Evolutionary conservation across 2,329 filamentous ascomycete species (phyloP).

Genomic region (Botrytis hyacinthi): DNA sequence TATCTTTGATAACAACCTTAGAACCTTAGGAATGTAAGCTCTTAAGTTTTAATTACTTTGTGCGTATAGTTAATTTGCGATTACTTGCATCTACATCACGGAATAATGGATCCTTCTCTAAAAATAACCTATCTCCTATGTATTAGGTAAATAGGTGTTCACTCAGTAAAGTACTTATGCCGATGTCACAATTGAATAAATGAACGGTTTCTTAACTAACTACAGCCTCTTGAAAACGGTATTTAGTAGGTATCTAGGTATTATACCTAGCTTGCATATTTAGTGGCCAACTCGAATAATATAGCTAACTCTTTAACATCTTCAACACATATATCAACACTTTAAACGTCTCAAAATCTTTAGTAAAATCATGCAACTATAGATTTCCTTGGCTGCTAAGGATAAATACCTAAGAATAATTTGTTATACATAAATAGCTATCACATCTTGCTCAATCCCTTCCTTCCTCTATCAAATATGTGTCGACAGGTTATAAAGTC

Average conservation of each 20-base stretch:
- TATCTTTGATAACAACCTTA: neutral
- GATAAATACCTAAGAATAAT: neutral
- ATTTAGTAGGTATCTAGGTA: no score
- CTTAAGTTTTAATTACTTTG: no score
- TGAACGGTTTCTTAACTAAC: neutral
- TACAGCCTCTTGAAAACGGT: no score
- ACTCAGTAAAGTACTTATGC: no score
- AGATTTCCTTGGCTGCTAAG: neutral
- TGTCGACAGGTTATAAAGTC: neutral
- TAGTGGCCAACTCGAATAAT: neutral
- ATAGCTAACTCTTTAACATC: neutral
- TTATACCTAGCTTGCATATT: neutral
- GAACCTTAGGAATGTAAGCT: neutral
- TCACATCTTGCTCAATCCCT: neutral
- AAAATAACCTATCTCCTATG: neutral
- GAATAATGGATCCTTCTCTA: slow-evolving; percentile 7
- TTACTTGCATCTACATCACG: neutral
- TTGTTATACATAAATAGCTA: neutral
- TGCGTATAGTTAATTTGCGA: neutral
- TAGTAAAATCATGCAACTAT: neutral
- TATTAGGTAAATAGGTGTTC: neutral
- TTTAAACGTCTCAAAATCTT: neutral
- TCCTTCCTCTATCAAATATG: neutral
- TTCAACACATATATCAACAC: neutral
- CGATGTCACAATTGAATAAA: neutral